phyloP scores from a whole-genome alignment of 2,329 filamentous ascomycete species.

The Pestalotiopsis sp. region DNA sequence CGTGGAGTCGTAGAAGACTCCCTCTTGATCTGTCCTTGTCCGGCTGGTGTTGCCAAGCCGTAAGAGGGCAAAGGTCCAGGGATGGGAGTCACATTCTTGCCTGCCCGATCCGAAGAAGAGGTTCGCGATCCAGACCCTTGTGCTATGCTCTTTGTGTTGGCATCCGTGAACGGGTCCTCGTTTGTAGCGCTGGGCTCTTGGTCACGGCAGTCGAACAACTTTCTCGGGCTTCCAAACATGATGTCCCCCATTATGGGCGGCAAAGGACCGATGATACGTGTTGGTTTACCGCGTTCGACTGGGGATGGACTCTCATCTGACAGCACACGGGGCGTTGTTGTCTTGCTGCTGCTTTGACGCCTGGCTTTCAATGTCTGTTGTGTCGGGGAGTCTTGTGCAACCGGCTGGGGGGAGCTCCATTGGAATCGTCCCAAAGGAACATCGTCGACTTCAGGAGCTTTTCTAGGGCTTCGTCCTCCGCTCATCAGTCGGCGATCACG shows the following conservation, averaged over 20 bases:
- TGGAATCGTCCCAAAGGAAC: neutral
- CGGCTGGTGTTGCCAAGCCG: neutral
- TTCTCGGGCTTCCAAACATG: neutral
- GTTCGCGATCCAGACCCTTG: neutral
- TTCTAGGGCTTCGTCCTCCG: neutral
- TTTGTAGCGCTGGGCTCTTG: neutral
- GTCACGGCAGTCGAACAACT: neutral
- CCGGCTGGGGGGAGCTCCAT: neutral
- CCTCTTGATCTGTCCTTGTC: neutral
- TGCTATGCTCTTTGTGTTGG: no score
- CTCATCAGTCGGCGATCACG: neutral
- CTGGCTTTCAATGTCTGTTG: constrained; percentile 1
- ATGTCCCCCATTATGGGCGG: neutral
- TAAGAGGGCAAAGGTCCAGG: neutral
- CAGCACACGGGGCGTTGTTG: neutral
- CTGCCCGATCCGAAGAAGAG: neutral
- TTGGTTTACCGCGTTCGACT: neutral
- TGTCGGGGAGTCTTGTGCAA: neutral
- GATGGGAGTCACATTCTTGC: constrained; percentile 1
- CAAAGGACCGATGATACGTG: neutral
- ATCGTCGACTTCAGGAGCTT: neutral
- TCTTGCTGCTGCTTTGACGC: neutral
- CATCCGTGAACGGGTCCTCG: neutral
- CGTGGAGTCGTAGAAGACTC: neutral
- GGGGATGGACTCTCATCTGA: neutral